Conservation (phyloP, 805 yeast species). For the Kodamaea jinghongensis region DNA sequence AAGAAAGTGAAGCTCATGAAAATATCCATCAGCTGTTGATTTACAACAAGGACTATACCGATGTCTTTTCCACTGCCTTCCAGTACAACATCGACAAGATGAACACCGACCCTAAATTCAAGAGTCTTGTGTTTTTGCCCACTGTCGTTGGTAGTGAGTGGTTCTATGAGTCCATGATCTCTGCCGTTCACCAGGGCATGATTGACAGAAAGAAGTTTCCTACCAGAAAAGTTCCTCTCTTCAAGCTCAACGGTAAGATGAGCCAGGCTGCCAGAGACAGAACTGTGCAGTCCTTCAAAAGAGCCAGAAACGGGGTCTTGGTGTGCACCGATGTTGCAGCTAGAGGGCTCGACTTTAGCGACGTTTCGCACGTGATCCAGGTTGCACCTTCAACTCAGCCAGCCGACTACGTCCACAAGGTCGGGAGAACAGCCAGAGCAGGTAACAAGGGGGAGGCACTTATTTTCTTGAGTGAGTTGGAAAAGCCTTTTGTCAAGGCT, state of each 20-base stretch:
- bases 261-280: constrained; percentile 66
- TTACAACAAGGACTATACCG: constrained; percentile 51
- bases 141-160: constrained; percentile 69
- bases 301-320: constrained; percentile 51
- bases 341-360: constrained; percentile 93
- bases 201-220: constrained; percentile 4
- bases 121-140: constrained; percentile 81
- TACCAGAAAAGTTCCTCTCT: constrained; percentile 14
- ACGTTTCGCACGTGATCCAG: constrained; percentile 82
- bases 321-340: constrained; percentile 93
- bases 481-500: constrained; percentile 51
- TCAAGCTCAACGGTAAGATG: constrained; percentile 68
- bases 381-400: constrained; percentile 70
- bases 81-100: constrained; percentile 44
- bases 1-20: constrained; percentile 74
- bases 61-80: constrained; percentile 58
- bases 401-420: constrained; percentile 85
- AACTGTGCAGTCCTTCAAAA: constrained; percentile 53
- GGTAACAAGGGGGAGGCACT: constrained; percentile 75
- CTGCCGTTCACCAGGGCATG: constrained; percentile 7
- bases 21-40: constrained; percentile 68
- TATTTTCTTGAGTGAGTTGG: constrained; percentile 55
- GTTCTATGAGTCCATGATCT: constrained; percentile 41
- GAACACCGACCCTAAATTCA: constrained; percentile 46
- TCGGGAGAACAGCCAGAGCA: constrained; percentile 96